Percentiles rank a stretch among this genome's conserved stretches.
Evolutionary conservation across 352 stramenopile genomes (phyloP).

Genomic region (Globisporangium mamillatum): DNA sequence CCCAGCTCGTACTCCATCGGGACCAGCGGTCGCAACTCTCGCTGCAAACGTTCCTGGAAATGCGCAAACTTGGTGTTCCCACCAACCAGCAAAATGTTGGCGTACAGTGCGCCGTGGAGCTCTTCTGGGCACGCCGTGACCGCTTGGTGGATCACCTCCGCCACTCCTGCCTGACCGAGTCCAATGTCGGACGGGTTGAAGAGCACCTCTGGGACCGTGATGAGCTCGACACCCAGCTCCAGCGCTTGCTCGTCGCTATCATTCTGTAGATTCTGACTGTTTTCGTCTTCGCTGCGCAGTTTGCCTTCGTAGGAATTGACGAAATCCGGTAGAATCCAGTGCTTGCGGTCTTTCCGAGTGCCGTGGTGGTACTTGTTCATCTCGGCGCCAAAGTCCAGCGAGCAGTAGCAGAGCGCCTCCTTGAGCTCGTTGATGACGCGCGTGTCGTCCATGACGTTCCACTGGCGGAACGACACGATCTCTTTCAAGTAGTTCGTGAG

Average conservation of each 20-base stretch:
- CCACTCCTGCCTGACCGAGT: slow-evolving; percentile 82
- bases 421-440: slow-evolving; percentile 82
- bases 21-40: slow-evolving; percentile 59
- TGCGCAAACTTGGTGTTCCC: slow-evolving; percentile 87
- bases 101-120: slow-evolving; percentile 73
- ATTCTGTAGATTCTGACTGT: neutral
- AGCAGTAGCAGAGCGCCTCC: slow-evolving; percentile 89
- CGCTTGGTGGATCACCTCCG: slow-evolving; percentile 82
- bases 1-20: slow-evolving; percentile 44
- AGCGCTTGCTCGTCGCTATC: slow-evolving; percentile 60
- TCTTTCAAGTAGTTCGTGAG: slow-evolving; percentile 97
- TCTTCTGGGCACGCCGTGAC: slow-evolving; percentile 74
- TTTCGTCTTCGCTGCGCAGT: slow-evolving; percentile 19
- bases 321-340: slow-evolving; percentile 86
- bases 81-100: slow-evolving; percentile 86
- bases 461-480: slow-evolving; percentile 94
- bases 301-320: slow-evolving; percentile 63
- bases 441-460: slow-evolving; percentile 94
- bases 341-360: slow-evolving; percentile 30
- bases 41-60: slow-evolving; percentile 69
- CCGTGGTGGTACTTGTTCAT: slow-evolving; percentile 42
- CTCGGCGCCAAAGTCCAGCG: slow-evolving; percentile 82
- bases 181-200: slow-evolving; percentile 92
- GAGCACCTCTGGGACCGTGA: slow-evolving; percentile 89
- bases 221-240: slow-evolving; percentile 83